Conservation (phyloP, 2,329 filamentous ascomycete species). For the Cercospora sp. region DNA sequence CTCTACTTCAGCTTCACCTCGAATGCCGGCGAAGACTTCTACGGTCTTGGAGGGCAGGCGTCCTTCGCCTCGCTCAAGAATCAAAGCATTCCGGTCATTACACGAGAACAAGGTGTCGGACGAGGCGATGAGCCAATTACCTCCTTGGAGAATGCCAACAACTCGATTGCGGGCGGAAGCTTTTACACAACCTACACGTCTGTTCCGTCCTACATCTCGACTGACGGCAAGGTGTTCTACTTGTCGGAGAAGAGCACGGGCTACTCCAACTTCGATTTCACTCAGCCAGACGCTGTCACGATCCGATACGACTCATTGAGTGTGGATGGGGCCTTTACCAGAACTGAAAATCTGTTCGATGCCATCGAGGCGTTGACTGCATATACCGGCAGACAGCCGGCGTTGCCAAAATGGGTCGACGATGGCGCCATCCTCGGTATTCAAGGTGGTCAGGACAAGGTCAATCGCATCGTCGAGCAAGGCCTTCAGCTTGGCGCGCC, state of each 20-base stretch:
- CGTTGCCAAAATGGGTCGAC: slow-evolving; percentile 36
- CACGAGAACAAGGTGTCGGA: slow-evolving; percentile 36
- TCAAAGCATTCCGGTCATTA: slow-evolving; percentile 33
- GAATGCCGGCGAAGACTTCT: slow-evolving; percentile 31
- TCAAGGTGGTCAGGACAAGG: slow-evolving; percentile 41
- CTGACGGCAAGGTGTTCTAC: slow-evolving; percentile 37
- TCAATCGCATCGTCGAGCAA: slow-evolving; percentile 38
- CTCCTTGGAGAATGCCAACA: slow-evolving; percentile 29
- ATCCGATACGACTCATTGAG: slow-evolving; percentile 31
- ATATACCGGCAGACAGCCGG: slow-evolving; percentile 40
- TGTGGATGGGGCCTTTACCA: slow-evolving; percentile 30
- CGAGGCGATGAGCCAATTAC: slow-evolving; percentile 35
- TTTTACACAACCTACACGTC: slow-evolving; percentile 40
- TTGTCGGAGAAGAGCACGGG: slow-evolving; percentile 36
- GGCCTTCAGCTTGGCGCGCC: slow-evolving; percentile 37
- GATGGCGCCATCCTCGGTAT: slow-evolving; percentile 42
- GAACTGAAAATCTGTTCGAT: slow-evolving; percentile 33
- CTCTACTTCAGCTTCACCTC: slow-evolving; percentile 31
- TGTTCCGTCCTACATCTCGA: slow-evolving; percentile 38
- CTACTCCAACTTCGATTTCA: slow-evolving; percentile 40
- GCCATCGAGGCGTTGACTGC: slow-evolving; percentile 39
- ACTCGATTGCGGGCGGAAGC: slow-evolving; percentile 35
- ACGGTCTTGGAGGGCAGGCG: slow-evolving; percentile 33
- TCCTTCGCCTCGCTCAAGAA: slow-evolving; percentile 35
- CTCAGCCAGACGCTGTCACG: slow-evolving; percentile 25